A percentile compares a stretch with the other conserved stretches of the same genome.
phyloP scores from a whole-genome alignment of 1,139 yeast species.

The Yamadazyma membranifaciens region DNA sequence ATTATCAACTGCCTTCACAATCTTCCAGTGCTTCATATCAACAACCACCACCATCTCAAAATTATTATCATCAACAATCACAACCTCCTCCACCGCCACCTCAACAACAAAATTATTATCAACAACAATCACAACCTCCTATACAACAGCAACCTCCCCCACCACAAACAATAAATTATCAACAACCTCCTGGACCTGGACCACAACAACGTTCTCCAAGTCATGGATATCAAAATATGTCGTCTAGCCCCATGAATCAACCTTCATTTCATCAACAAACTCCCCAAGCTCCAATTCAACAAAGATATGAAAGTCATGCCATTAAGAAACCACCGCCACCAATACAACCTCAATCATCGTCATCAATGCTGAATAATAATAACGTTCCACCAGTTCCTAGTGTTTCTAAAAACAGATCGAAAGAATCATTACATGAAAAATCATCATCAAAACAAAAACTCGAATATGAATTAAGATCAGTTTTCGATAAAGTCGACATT shows the following conservation, averaged over 20 bases:
- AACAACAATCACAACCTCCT: conserved; percentile 17
- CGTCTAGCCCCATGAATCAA: conserved; percentile 13
- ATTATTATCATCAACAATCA: conserved; percentile 12
- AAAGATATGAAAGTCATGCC: conserved; percentile 13
- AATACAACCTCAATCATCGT: conserved; percentile 6
- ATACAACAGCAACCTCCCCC: conserved; percentile 16
- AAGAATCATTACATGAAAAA: conserved; percentile 18
- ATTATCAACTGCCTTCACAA: conserved; percentile 5
- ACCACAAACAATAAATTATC: conserved; percentile 15
- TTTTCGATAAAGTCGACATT: conserved; percentile 56
- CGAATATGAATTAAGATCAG: conserved; percentile 50
- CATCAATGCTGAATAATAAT: neutral
- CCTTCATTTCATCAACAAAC: conserved; percentile 12
- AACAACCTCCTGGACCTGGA: conserved; percentile 15
- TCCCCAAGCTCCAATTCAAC: conserved; percentile 13
- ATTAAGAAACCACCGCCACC: conserved; percentile 19
- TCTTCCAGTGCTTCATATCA: too few species aligned
- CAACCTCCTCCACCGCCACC: conserved; percentile 10
- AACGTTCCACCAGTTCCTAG: conserved; percentile 3
- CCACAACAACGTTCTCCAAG: conserved; percentile 16
- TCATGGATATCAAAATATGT: conserved; percentile 12
- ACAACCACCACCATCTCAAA: conserved; percentile 5
- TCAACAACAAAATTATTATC: conserved; percentile 12
- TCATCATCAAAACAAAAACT: conserved; percentile 33
- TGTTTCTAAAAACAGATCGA: conserved; percentile 11